Evolutionary conservation across 2,329 filamentous ascomycete genomes (phyloP).

Genomic region (Fusarium subglutinans): DNA sequence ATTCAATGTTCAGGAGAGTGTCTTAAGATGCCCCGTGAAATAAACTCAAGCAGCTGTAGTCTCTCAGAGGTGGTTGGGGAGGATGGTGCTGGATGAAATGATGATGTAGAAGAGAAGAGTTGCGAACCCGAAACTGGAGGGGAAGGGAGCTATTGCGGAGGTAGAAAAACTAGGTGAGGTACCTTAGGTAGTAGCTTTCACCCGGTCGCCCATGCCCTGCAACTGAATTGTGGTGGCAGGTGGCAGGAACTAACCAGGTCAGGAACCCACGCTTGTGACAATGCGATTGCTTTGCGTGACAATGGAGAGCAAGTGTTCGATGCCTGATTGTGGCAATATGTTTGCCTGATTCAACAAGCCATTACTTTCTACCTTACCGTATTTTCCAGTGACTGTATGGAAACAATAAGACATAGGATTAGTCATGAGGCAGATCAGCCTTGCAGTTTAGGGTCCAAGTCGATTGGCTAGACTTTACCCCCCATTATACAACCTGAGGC

Average conservation of each 20-base stretch:
- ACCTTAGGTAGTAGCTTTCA: slow-evolving; percentile 13
- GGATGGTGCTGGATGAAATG: slow-evolving; percentile 4
- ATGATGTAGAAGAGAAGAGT: slow-evolving; percentile 39
- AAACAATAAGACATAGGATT: neutral
- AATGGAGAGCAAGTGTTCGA: neutral
- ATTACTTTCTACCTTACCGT: neutral
- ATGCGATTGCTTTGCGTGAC: slow-evolving; percentile 7
- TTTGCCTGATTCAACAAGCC: slow-evolving; percentile 23
- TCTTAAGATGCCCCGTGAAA: neutral
- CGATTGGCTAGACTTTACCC: neutral
- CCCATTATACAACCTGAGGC: slow-evolving; percentile 35
- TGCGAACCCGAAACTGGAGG: slow-evolving; percentile 12
- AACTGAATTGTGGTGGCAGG: slow-evolving; percentile 28
- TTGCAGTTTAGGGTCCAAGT: neutral
- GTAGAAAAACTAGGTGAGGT: slow-evolving; percentile 30
- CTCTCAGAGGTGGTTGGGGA: neutral
- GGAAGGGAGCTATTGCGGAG: slow-evolving; percentile 23
- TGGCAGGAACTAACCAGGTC: slow-evolving; percentile 17
- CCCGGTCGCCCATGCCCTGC: slow-evolving; percentile 25
- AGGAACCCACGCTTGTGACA: slow-evolving; percentile 13
- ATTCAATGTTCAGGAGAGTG: neutral
- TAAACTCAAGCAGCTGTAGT: neutral
- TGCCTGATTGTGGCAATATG: slow-evolving; percentile 21
- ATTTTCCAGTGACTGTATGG: neutral
- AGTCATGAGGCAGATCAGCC: slow-evolving; percentile 2